These are phyloP conservation scores for Sphagnum contortum DNA, from an alignment of 225 moss, liverwort and hornwort species.

Conservation along the genomic window DNA sequence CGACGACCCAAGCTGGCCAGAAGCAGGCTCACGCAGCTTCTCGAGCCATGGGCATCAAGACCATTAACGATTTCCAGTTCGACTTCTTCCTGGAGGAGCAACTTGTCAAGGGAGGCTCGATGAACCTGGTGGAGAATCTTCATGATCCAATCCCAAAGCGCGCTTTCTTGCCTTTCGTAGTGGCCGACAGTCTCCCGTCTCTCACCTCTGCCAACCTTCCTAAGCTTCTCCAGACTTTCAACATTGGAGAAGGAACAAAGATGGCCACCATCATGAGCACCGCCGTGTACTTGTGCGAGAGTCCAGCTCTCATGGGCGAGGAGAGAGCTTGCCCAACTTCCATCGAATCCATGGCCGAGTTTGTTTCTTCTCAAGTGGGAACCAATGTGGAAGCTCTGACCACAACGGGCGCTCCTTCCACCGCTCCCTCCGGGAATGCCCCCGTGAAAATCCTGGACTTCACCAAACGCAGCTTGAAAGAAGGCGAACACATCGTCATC, in stretches of 20 bases:
- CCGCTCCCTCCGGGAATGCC: background rate
- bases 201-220: constrained; percentile 23
- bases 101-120: constrained; percentile 15
- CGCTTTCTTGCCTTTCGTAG: constrained; percentile 20
- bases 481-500: constrained; percentile 13
- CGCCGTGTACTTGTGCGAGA: constrained; percentile 23
- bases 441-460: constrained; percentile 1
- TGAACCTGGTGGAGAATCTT: constrained; percentile 25
- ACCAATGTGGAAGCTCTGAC: background rate
- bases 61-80: constrained; percentile 33
- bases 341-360: constrained; percentile 22
- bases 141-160: constrained; percentile 29
- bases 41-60: constrained; percentile 14
- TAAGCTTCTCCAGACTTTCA: constrained; percentile 26
- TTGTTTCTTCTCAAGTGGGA: constrained; percentile 26
- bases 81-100: constrained; percentile 26
- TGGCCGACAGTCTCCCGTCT: constrained; percentile 16
- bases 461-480: background rate
- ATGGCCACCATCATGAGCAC: constrained; percentile 34
- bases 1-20: too few relatives aligned
- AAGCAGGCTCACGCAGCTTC: too few relatives aligned
- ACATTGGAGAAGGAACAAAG: constrained; percentile 16
- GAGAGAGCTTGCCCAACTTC: constrained; percentile 20
- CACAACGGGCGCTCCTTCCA: constrained; percentile 4
- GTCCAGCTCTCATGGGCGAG: constrained; percentile 13